Evolutionary conservation across 306 rosid genomes (phyloP), one percentile per base, ranked within the genome.

Genomic region (Adenanthera pavonina): DNA sequence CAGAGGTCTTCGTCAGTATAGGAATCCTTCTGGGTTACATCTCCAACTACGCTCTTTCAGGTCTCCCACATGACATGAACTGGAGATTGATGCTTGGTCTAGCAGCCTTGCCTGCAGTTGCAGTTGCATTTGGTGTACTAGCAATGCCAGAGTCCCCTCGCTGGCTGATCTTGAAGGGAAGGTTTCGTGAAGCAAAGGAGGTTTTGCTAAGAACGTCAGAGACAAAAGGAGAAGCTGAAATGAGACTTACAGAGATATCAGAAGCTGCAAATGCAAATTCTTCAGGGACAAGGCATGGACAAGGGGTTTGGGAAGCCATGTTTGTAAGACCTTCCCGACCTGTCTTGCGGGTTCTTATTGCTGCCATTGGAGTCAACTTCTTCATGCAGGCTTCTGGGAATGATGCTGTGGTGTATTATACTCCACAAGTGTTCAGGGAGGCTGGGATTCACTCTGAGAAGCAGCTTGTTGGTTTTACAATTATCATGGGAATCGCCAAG

Each of bases 301-400:
- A 62, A 74, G 94, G 95, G 72, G 93, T 85, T 67, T 92, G 98
- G 98, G 91, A 84, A 65, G 92, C 88, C 68, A 85, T 94, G 75
- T 51, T 94, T 68, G n/a, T 92, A 1, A 67, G 78, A 53, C 97
- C 96, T 8, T 61, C 91, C 5, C 79, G 78, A 9, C 88, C 95
- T 44, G 83, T 87, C 0, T 78, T 86, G 0, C 82, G 92, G 57
- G 92, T 91, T 81, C 86, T 94, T 3, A 62, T 92, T 12, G 90
- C 94, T 2, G 95, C 96, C 2, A 76, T 94, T 36, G 98, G 97
- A 41, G 87, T 94, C 44, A 92, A 94, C 69, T 92, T 94, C 66
- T 94, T 94, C 81, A 94, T 94, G 98, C 97, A 94, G 75, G 98
- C 98, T 48, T 92, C 96, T 12, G 98, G 97, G 62, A 94, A 94